These are phyloP conservation scores for Alternaria arborescens DNA, from an alignment of 2,329 filamentous ascomycete species.

Conservation along the genomic window DNA sequence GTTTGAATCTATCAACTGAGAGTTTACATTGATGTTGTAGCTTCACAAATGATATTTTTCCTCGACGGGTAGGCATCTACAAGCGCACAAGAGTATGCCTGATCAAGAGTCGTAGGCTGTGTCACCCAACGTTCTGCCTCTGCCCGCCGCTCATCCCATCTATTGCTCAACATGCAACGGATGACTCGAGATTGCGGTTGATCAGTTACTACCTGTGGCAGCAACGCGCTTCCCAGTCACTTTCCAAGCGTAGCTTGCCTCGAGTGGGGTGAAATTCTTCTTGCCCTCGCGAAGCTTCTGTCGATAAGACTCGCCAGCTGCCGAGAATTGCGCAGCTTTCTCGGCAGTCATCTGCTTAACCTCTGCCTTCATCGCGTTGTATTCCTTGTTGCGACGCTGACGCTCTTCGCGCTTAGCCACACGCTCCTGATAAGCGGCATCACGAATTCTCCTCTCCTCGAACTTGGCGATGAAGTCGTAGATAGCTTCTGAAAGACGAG, in stretches of 20 bases:
- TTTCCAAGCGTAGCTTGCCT: slow-evolving; percentile 3
- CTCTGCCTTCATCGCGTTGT: background rate
- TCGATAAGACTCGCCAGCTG: slow-evolving; percentile 7
- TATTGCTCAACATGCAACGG: background rate
- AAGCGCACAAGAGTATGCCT: too few relatives aligned
- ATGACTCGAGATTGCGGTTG: too few relatives aligned
- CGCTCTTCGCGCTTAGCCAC: background rate
- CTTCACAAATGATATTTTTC: too few relatives aligned
- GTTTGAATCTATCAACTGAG: too few relatives aligned
- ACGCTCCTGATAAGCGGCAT: background rate
- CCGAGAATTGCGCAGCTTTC: background rate
- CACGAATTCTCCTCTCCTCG: background rate
- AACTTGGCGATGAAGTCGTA: background rate
- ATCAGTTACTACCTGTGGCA: background rate
- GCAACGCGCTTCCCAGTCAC: background rate
- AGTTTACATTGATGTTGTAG: background rate
- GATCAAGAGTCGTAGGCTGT: background rate
- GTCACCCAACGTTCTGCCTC: background rate
- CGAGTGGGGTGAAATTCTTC: background rate
- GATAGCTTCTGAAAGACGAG: slow-evolving; percentile 1
- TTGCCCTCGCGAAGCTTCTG: slow-evolving; percentile 2
- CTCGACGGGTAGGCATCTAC: background rate
- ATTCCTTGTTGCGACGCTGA: background rate
- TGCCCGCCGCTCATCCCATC: background rate
- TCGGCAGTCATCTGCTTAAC: background rate